Evolutionary conservation across 192 early-diverging fungal genomes (phyloP).

Genomic region (Rhizoclosmatium globosum): DNA sequence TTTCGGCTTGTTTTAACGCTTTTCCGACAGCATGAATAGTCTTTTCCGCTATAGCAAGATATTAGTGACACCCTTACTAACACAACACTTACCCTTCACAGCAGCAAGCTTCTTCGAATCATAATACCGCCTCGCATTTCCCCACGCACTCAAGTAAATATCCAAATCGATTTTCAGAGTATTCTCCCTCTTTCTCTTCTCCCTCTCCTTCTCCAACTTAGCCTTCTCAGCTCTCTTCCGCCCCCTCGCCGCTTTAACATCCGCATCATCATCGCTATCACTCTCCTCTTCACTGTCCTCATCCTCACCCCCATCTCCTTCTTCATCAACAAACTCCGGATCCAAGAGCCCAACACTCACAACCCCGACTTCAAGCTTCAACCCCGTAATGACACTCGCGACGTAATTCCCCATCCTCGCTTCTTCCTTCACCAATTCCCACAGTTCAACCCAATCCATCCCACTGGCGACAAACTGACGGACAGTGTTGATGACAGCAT

Average conservation of each 20-base stretch:
- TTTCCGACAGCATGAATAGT: slow-evolving; percentile 86
- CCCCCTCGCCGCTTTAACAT: slow-evolving; percentile 43
- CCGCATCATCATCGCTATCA: slow-evolving; percentile 23
- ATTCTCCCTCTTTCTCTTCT: neutral
- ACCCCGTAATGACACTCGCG: slow-evolving; percentile 74
- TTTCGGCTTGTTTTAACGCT: slow-evolving; percentile 90
- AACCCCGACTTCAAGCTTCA: slow-evolving; percentile 84
- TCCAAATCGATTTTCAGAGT: slow-evolving; percentile 79
- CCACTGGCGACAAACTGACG: slow-evolving; percentile 88
- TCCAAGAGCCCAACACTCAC: slow-evolving; percentile 73
- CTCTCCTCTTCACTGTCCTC: slow-evolving; percentile 48
- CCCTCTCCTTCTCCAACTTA: slow-evolving; percentile 40
- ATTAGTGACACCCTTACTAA: neutral
- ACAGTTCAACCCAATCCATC: slow-evolving; percentile 97
- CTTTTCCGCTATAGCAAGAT: slow-evolving; percentile 61
- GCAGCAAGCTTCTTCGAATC: slow-evolving; percentile 82
- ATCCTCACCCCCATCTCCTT: slow-evolving; percentile 50
- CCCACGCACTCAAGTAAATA: slow-evolving; percentile 86
- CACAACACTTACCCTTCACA: slow-evolving; percentile 59
- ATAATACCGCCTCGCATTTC: slow-evolving; percentile 91
- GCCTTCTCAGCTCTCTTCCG: slow-evolving; percentile 47
- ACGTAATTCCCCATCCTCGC: slow-evolving; percentile 77
- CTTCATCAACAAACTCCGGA: slow-evolving; percentile 33
- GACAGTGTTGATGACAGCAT: slow-evolving; percentile 87
- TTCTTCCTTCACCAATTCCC: slow-evolving; percentile 86